Percentiles rank a stretch among this genome's conserved stretches.
phyloP scores from a whole-genome alignment of 1,139 yeast genomes.

The Suhomyces terraborum region DNA sequence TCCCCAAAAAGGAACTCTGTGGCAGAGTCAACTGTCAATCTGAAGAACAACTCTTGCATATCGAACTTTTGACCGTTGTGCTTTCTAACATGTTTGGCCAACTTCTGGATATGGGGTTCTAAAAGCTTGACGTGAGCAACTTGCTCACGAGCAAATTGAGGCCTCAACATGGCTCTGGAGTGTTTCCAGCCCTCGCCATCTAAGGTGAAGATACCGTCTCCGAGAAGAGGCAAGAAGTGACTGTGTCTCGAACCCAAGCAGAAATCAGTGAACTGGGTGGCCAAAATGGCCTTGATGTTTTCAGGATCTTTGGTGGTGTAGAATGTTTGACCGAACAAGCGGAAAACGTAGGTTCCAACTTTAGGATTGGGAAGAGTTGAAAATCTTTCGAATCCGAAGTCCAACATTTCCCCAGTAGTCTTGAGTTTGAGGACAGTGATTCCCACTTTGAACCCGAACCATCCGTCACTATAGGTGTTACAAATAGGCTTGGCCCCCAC shows the following conservation, averaged over 20 bases:
- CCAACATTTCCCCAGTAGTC: constrained; percentile 17
- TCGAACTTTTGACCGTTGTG: constrained; percentile 29
- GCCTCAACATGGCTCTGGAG: constrained; percentile 58
- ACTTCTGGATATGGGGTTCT: constrained; percentile 48
- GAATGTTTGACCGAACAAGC: constrained; percentile 19
- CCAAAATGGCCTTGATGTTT: constrained; percentile 41
- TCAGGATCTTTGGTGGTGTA: constrained; percentile 26
- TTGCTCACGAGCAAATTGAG: constrained; percentile 60
- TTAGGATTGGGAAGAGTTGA: constrained; percentile 5
- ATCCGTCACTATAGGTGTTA: constrained; percentile 14
- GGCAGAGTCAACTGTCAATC: constrained; percentile 43
- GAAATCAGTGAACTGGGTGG: constrained; percentile 53
- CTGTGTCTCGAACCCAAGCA: constrained; percentile 51
- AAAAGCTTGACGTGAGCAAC: constrained; percentile 50
- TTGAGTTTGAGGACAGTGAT: constrained; percentile 12
- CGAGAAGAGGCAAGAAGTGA: constrained; percentile 47
- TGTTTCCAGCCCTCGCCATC: constrained; percentile 61
- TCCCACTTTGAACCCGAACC: constrained; percentile 18
- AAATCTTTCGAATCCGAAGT: constrained; percentile 14
- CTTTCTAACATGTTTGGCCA: constrained; percentile 36
- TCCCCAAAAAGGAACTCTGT: constrained; percentile 46
- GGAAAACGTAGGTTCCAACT: constrained; percentile 18
- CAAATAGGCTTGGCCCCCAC: constrained; percentile 16
- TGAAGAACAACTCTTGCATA: constrained; percentile 41
- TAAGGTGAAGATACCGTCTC: constrained; percentile 60